Percentiles rank a stretch among this genome's conserved stretches.
These are phyloP conservation scores for Kokia cookei DNA, from an alignment of 441 rosid species.

Conservation along the genomic window DNA sequence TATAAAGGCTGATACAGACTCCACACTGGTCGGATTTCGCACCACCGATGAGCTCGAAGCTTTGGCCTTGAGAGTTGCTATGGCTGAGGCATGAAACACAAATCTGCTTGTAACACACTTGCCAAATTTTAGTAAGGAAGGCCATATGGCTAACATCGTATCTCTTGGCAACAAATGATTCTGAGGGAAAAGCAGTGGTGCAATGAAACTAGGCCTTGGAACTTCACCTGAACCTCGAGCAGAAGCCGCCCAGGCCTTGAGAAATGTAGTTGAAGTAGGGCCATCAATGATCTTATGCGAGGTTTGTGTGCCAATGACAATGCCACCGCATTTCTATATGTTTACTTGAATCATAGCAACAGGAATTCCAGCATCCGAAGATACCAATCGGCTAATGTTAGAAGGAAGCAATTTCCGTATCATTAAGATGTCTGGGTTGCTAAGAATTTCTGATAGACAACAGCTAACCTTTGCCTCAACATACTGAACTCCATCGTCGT, in stretches of 20 bases:
- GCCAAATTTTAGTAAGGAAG: slow-evolving; percentile 12
- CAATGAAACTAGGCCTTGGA: slow-evolving; percentile 22
- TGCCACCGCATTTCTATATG: slow-evolving; percentile 41
- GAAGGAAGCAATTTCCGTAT: slow-evolving; percentile 18
- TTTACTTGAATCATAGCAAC: slow-evolving; percentile 35
- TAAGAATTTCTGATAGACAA: slow-evolving; percentile 19
- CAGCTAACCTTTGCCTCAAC: slow-evolving; percentile 27
- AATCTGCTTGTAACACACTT: slow-evolving; percentile 37
- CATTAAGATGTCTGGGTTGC: slow-evolving; percentile 20
- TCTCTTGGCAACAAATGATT: slow-evolving; percentile 22
- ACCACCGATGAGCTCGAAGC: slow-evolving; percentile 11
- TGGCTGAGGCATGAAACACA: slow-evolving; percentile 29
- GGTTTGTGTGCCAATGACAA: slow-evolving; percentile 41
- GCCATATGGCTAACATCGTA: slow-evolving; percentile 17
- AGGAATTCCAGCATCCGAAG: slow-evolving; percentile 19
- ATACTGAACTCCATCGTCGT: slow-evolving; percentile 39
- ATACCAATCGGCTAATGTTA: background rate
- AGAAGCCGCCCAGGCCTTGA: slow-evolving; percentile 32
- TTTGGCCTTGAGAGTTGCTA: slow-evolving; percentile 22
- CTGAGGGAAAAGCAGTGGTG: slow-evolving; percentile 29
- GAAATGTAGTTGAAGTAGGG: slow-evolving; percentile 33
- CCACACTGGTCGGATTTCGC: slow-evolving; percentile 25
- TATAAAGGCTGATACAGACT: slow-evolving; percentile 32
- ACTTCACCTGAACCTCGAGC: slow-evolving; percentile 17
- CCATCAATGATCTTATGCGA: slow-evolving; percentile 54